Conservation (phyloP, 305 asterid genomes). For the Withania somnifera region DNA sequence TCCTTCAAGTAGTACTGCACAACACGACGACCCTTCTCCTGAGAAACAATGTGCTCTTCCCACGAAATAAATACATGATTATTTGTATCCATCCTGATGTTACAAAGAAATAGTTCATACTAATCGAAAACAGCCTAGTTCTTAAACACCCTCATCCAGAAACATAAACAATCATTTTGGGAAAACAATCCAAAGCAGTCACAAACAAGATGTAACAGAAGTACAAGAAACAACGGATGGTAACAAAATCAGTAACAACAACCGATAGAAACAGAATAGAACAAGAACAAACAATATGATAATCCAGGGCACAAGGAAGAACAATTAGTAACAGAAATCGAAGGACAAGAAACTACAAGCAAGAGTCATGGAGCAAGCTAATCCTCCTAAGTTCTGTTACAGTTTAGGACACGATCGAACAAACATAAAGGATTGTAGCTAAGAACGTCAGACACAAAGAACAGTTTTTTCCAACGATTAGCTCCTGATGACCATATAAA, state of each 20-base stretch:
- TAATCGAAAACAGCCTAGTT: not conserved
- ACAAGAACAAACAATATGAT: not conserved
- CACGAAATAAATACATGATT: conserved; percentile 20
- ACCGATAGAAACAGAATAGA: not conserved
- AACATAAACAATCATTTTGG: not conserved
- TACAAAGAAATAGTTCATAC: not conserved
- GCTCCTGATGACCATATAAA: not conserved
- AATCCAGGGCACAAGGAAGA: not conserved
- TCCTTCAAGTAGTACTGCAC: conserved; percentile 30
- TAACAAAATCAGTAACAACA: not conserved
- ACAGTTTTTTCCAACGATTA: not conserved
- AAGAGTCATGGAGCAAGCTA: not conserved
- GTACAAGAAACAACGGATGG: not conserved
- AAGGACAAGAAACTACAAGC: not conserved
- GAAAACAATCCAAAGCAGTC: not conserved
- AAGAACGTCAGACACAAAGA: not conserved
- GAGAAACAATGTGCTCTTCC: conserved; percentile 27
- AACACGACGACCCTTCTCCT: conserved; percentile 21
- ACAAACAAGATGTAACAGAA: not conserved
- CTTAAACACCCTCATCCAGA: not conserved
- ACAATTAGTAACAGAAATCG: not conserved
- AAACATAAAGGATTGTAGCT: not conserved
- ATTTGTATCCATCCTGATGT: conserved; percentile 26
- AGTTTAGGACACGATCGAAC: not conserved
- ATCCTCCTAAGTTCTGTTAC: not conserved